Evolutionary conservation across 2,329 filamentous ascomycete genomes (phyloP), one percentile per base, ranked within the genome.

Genomic region (Raffaelea deltoideospora): DNA sequence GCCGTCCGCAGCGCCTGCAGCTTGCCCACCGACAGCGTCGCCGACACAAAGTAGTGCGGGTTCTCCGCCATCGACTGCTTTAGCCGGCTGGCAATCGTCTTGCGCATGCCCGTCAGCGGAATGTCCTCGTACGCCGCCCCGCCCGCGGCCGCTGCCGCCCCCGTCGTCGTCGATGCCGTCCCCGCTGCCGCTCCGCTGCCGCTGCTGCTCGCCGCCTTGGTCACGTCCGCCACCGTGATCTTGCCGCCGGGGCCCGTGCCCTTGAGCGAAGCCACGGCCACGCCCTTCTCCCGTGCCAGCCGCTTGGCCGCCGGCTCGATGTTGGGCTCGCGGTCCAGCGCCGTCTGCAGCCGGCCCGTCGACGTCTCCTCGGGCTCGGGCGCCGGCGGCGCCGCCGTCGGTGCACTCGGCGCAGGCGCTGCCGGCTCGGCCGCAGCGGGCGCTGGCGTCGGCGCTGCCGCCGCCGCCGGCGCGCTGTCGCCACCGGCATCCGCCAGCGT

Each of bases 1-100:
- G 88, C 86, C 63, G 84, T 75, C 53, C 90, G 86, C 50, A 98
- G 86, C 71, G 95, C 96, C 53, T 94, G 68, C 34, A 98, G 82
- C 74, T 96, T 96, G 60, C 69, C 73, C 46, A 98, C 90, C 40
- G 88, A 96, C 55, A 98, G 73, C 49, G 76, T 76, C 52, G 85
- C 80, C 51, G 84, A 84, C 52, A 98, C 88, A 58, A 88, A 98
- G 76, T 93, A 98, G 72, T 96, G 90, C 42, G 90, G 90, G 72
- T 95, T 96, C 63, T 88, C 79, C 61, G 82, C 76, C 59, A 84
- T 72, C 31, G 88, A 96, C 65, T 94, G 72, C 53, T 79, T 78
- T 41, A 98, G 81, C 50, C 90, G 85, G 61, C 65, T 76, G 59
- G 90, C 90, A 58, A 98, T 98, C 48, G 83, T 87, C 76, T 95